Evolutionary conservation across 2,329 filamentous ascomycete species (phyloP).

Genomic region (Fusarium duplospermum): DNA sequence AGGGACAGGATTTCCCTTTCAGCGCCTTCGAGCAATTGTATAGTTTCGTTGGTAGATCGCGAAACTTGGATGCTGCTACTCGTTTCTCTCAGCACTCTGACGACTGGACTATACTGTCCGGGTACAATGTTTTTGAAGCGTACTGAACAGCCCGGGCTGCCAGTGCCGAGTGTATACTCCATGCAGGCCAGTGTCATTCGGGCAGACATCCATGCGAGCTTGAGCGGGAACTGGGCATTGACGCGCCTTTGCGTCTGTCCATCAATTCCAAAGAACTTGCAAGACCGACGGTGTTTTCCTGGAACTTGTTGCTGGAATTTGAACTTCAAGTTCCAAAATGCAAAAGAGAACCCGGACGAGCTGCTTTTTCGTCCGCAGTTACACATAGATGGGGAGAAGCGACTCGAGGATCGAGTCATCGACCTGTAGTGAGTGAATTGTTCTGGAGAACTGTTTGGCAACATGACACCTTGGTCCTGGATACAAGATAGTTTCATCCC

Average conservation of each 20-base stretch:
- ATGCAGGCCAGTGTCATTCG: background rate
- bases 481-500: background rate
- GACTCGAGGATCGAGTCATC: too few relatives aligned
- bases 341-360: background rate
- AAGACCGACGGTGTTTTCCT: background rate
- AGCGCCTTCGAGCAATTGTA: background rate
- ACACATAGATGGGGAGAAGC: background rate
- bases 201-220: background rate
- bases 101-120: background rate
- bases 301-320: background rate
- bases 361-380: background rate
- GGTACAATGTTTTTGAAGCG: background rate
- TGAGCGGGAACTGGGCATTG: background rate
- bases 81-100: background rate
- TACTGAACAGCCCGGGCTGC: background rate
- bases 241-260: background rate
- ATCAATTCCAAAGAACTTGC: background rate
- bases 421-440: background rate
- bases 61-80: rapidly evolving
- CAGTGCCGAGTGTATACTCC: background rate
- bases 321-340: background rate
- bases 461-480: background rate
- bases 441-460: rapidly evolving
- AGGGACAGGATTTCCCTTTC: background rate
- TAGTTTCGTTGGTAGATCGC: background rate